phyloP scores from a whole-genome alignment of 1,139 yeast species.

The Lodderomyces parapsilosis region DNA sequence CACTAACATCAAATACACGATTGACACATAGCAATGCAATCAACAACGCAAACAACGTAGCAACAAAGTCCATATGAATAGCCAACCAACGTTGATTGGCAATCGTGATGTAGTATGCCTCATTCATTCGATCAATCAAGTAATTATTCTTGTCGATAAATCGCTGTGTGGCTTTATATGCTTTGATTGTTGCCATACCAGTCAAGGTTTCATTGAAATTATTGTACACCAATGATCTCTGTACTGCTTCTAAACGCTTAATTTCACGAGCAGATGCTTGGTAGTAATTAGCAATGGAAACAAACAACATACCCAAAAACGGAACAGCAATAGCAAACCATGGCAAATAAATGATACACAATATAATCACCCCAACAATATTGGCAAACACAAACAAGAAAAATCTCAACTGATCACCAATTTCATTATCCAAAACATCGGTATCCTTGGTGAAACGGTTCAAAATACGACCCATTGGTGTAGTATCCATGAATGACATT shows the following conservation, averaged over 20 bases:
- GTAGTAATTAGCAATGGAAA: conserved; percentile 45
- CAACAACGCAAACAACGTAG: conserved; percentile 47
- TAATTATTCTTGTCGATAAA: conserved; percentile 51
- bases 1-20: conserved; percentile 58
- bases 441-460: conserved; percentile 79
- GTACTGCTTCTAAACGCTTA: conserved; percentile 76
- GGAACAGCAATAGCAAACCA: conserved; percentile 59
- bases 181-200: conserved; percentile 72
- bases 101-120: conserved; percentile 65
- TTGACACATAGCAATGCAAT: conserved; percentile 63
- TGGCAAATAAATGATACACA: conserved; percentile 72
- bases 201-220: conserved; percentile 74
- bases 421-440: conserved; percentile 77
- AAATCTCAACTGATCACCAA: conserved; percentile 60
- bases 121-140: conserved; percentile 65
- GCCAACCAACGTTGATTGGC: conserved; percentile 83
- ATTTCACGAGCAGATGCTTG: conserved; percentile 79
- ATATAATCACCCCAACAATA: conserved; percentile 62
- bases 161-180: conserved; percentile 51
- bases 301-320: conserved; percentile 32
- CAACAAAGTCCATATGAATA: conserved; percentile 60
- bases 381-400: conserved; percentile 46
- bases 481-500: conserved; percentile 59
- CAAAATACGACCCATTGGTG: conserved; percentile 63
- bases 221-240: conserved; percentile 73